These are phyloP conservation scores for Yamadazyma akitaensis DNA, from an alignment of 805 yeast species.

Conservation along the genomic window DNA sequence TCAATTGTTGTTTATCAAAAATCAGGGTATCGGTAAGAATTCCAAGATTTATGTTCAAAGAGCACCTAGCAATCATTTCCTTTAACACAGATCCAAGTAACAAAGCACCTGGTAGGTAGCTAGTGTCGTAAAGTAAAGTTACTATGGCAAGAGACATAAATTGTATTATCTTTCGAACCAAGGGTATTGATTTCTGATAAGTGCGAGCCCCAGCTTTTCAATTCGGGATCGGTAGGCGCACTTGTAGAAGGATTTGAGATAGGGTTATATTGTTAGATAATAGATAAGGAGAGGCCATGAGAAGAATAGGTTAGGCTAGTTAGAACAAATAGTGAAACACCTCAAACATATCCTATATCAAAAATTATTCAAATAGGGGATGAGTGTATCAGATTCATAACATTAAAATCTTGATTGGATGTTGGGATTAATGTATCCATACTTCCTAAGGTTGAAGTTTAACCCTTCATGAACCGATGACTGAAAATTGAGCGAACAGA, in stretches of 20 bases:
- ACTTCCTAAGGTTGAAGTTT: no score
- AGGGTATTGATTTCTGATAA: background rate
- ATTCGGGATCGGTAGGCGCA: background rate
- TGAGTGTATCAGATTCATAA: no score
- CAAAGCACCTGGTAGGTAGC: constrained; percentile 57
- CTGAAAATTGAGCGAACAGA: no score
- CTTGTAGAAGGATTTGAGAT: background rate
- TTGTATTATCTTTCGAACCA: background rate
- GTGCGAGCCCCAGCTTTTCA: constrained; percentile 2
- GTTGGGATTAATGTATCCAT: no score
- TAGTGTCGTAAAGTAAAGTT: constrained; percentile 47
- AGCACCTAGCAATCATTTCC: constrained; percentile 14
- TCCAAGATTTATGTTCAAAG: constrained; percentile 20
- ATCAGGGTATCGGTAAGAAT: constrained; percentile 29
- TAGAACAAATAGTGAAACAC: no score
- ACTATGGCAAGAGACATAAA: constrained; percentile 40
- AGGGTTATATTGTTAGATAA: no score
- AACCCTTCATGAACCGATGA: no score
- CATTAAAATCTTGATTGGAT: no score
- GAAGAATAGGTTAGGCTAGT: background rate
- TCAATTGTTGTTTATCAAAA: constrained; percentile 26
- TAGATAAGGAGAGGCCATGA: background rate
- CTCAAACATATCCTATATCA: no score
- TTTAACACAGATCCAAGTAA: constrained; percentile 42
- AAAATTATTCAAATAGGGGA: no score